Evolutionary conservation across 306 rosid species (phyloP), one percentile per base, ranked within the genome.

Genomic region (Amphicarpaea edgeworthii): DNA sequence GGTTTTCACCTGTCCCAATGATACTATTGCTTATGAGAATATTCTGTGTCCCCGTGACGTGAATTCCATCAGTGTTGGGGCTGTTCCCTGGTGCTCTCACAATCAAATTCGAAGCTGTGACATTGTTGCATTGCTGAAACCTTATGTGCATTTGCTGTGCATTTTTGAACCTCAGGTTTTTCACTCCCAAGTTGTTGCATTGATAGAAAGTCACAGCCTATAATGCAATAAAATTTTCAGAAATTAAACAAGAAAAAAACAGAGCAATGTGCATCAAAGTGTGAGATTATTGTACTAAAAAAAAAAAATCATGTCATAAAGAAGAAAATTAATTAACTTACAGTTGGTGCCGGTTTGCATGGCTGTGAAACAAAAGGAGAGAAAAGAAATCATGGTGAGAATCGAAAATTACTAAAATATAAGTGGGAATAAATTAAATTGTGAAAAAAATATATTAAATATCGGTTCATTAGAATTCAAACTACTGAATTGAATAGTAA

Each of bases 1-100:
- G 1, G 8, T 19, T 10, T 67, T 45, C 72, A 95, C 98, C 98
- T 38, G 97, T 95, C 1, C 77, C 68, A 45, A 95, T 92, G 50
- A 61, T 50, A 78, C 83, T 73, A 11, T 89, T 82, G 14, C 38
- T 80, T 37, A 95, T 84, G 8, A 28, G 0, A 71, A 89, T 83
- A 63, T 90, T 76, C 32, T 84, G 76, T 12, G 97, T 84, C 1
- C 0, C 87, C 0, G 96, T 76, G 59, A 95, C 66, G 30, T 95
- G 97, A 85, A 95, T 89, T 75, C 98, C 98, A 75, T 95, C 98
- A 2, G 98, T 95, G 77, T 95, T 95, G 4, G 97, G 97, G 34
- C 97, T 95, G 42, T 88, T 6, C 16, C 28, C 86, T 0, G 98
- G 97, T 59, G 97, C 91, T n/a, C 2, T 72, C 0, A 95, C 81